Evolutionary conservation across 768 basidiomycete genomes (phyloP).

Genomic region (Artomyces pyxidatus): DNA sequence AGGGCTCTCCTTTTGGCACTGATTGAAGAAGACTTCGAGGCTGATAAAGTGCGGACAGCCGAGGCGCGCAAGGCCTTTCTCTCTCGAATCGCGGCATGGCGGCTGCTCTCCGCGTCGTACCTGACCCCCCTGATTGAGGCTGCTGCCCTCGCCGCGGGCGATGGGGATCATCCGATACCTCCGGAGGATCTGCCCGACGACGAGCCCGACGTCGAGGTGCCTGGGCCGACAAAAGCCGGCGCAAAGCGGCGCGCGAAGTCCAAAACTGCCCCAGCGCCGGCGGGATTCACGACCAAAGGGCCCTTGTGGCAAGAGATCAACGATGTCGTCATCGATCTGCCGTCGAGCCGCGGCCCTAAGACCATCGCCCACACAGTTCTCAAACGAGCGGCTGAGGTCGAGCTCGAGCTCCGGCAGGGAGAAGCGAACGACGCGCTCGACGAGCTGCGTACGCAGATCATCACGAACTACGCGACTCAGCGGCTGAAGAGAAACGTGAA

Average conservation of each 20-base stretch:
- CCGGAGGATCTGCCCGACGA: neutral
- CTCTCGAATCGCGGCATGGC: neutral
- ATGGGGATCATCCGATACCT: neutral
- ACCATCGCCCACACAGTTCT: neutral
- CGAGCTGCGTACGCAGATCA: conserved; percentile 22
- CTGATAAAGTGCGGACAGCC: neutral
- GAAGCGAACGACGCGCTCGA: conserved; percentile 24
- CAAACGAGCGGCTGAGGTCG: conserved; percentile 12
- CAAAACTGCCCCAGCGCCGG: conserved; percentile 20
- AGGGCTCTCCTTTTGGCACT: neutral
- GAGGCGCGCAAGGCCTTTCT: neutral
- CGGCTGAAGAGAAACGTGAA: neutral
- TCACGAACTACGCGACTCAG: neutral
- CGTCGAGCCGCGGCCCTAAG: neutral
- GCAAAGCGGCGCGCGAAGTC: neutral
- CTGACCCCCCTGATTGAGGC: neutral
- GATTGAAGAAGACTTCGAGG: neutral
- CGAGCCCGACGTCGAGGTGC: neutral
- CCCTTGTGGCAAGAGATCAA: conserved; percentile 20
- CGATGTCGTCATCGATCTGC: conserved; percentile 19
- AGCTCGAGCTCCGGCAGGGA: conserved; percentile 22
- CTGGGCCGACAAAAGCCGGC: neutral
- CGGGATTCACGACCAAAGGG: conserved; percentile 22
- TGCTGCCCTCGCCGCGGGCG: neutral
- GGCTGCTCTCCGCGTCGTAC: neutral